These are phyloP conservation scores for Ambrosia hybrid DNA, from an alignment of 140 eudicot species.

Conservation along the genomic window DNA sequence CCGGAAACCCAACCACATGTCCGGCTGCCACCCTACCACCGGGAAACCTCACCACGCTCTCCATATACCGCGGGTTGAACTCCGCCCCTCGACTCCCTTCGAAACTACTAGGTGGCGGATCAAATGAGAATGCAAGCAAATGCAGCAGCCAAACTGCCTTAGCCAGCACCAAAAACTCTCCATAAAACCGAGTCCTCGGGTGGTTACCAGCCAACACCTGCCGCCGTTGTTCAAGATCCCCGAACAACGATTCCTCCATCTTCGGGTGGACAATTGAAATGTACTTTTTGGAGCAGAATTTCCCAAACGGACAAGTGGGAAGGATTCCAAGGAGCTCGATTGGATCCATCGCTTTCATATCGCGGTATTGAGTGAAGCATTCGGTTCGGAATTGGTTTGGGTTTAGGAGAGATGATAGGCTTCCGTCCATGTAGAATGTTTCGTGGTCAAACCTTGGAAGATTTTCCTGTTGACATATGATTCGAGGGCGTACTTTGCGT, in stretches of 20 bases:
- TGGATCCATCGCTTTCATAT: slow-evolving; percentile 98
- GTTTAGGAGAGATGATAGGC: slow-evolving; percentile 63
- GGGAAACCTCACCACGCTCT: slow-evolving; percentile 83
- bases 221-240: slow-evolving; percentile 82
- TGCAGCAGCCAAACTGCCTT: slow-evolving; percentile 95
- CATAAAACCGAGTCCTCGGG: slow-evolving; percentile 81
- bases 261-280: slow-evolving; percentile 91
- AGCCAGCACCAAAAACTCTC: slow-evolving; percentile 72
- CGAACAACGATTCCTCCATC: slow-evolving; percentile 95
- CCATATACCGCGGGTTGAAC: slow-evolving; percentile 79
- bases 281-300: slow-evolving; percentile 84
- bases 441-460: slow-evolving; percentile 69
- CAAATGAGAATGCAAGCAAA: slow-evolving; percentile 80
- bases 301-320: slow-evolving; percentile 83
- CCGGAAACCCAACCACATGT: slow-evolving; percentile 87
- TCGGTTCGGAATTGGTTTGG: slow-evolving; percentile 84
- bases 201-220: slow-evolving; percentile 84
- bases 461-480: slow-evolving; percentile 80
- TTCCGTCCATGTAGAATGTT: too few relatives aligned
- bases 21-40: slow-evolving; percentile 60
- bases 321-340: slow-evolving; percentile 83
- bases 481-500: slow-evolving; percentile 89
- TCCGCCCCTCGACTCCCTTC: slow-evolving; percentile 93
- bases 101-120: slow-evolving; percentile 84
- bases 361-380: slow-evolving; percentile 86